Percentiles rank a stretch among this genome's conserved stretches.
Evolutionary conservation across 768 basidiomycete genomes (phyloP).

Genomic region (Kwoniella sp.): DNA sequence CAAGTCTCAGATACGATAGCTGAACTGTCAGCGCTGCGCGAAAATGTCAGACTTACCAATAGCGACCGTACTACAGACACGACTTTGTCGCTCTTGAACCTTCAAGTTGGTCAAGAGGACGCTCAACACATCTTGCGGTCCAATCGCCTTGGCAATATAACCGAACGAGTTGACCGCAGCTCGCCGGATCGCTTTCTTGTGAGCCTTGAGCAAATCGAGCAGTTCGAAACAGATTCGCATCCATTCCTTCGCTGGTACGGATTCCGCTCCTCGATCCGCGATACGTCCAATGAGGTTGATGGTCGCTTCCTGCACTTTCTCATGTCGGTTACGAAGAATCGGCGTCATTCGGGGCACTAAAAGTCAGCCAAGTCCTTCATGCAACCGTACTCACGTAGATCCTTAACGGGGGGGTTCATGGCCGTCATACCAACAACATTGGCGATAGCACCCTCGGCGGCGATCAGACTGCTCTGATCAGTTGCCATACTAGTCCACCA

Average conservation of each 20-base stretch:
- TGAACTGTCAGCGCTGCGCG: slow-evolving; percentile 27
- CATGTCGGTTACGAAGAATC: slow-evolving; percentile 97
- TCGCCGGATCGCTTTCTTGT: slow-evolving; percentile 98
- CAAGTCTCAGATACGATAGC: slow-evolving; percentile 56
- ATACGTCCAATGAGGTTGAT: slow-evolving; percentile 99
- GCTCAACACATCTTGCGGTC: slow-evolving; percentile 94
- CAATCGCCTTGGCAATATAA: slow-evolving; percentile 98
- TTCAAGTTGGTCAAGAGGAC: slow-evolving; percentile 93
- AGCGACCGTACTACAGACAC: slow-evolving; percentile 96
- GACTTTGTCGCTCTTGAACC: slow-evolving; percentile 97
- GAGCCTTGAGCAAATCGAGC: slow-evolving; percentile 92
- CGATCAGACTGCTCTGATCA: slow-evolving; percentile 71
- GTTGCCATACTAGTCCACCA: not conserved
- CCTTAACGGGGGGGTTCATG: slow-evolving; percentile 99
- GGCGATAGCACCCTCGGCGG: slow-evolving; percentile 95
- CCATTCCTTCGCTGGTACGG: slow-evolving; percentile 97
- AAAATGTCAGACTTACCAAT: slow-evolving; percentile 57
- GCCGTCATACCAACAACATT: slow-evolving; percentile 99
- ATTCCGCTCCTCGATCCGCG: slow-evolving; percentile 96
- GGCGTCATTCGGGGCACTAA: slow-evolving; percentile 98
- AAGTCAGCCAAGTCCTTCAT: slow-evolving; percentile 24
- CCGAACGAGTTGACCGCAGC: slow-evolving; percentile 99
- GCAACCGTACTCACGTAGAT: slow-evolving; percentile 69
- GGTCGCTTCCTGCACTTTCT: slow-evolving; percentile 98
- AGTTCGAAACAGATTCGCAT: slow-evolving; percentile 99